Evolutionary conservation across 2,329 filamentous ascomycete genomes (phyloP).

Genomic region (Hypoxylon sp.): DNA sequence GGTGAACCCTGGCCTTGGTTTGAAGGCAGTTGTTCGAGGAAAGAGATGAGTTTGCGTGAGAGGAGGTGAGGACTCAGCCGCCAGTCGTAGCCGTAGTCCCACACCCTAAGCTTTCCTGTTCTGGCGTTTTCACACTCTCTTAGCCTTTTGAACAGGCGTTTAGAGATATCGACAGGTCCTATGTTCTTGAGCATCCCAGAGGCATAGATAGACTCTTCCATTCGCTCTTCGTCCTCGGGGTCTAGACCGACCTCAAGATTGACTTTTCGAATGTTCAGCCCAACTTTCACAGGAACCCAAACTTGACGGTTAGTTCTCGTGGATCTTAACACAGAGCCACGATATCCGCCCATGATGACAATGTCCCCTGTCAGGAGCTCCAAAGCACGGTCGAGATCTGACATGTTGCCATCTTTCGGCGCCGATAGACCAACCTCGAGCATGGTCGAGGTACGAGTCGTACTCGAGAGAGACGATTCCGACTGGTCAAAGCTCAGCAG

Average conservation of each 20-base stretch:
- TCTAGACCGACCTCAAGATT: slow-evolving; percentile 89
- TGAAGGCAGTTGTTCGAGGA: slow-evolving; percentile 78
- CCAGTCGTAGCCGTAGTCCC: slow-evolving; percentile 97
- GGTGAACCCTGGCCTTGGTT: slow-evolving; percentile 70
- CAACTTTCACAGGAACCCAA: slow-evolving; percentile 95
- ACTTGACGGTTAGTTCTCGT: slow-evolving; percentile 86
- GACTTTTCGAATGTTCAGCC: slow-evolving; percentile 89
- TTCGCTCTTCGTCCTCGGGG: slow-evolving; percentile 83
- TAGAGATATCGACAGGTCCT: slow-evolving; percentile 90
- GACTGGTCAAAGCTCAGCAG: slow-evolving; percentile 44
- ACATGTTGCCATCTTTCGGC: slow-evolving; percentile 49
- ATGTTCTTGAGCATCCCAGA: slow-evolving; percentile 93
- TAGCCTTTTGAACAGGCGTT: slow-evolving; percentile 82
- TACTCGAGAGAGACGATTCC: slow-evolving; percentile 36
- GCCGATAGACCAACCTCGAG: slow-evolving; percentile 29
- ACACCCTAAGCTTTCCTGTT: slow-evolving; percentile 78
- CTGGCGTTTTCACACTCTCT: slow-evolving; percentile 79
- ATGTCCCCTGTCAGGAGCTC: slow-evolving; percentile 83
- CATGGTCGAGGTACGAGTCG: slow-evolving; percentile 35
- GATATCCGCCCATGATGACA: slow-evolving; percentile 89
- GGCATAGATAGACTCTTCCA: slow-evolving; percentile 85
- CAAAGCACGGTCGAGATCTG: slow-evolving; percentile 66
- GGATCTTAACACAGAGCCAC: slow-evolving; percentile 89
- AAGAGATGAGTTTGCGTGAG: slow-evolving; percentile 77
- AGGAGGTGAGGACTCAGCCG: slow-evolving; percentile 83